phyloP scores from a whole-genome alignment of 2,329 filamentous ascomycete genomes.

The Fusarium poae region DNA sequence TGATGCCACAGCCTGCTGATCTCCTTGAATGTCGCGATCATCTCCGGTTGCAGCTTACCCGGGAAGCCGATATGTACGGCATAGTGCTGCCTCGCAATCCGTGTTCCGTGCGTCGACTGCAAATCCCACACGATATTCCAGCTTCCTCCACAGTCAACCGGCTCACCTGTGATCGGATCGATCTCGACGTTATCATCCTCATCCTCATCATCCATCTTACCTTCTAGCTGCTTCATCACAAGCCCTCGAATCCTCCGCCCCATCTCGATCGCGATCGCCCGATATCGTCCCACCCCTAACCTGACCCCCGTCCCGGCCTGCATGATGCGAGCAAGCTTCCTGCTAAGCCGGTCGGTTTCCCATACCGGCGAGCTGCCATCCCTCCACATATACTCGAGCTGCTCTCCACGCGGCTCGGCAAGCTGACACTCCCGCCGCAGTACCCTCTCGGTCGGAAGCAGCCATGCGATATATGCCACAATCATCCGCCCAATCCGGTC shows the following conservation, averaged over 20 bases:
- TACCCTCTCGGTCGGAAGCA: neutral
- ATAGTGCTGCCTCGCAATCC: neutral
- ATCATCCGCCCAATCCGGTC: neutral
- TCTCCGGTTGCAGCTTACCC: neutral
- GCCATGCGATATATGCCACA: neutral
- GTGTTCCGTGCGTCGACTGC: neutral
- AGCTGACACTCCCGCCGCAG: neutral
- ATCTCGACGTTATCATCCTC: neutral
- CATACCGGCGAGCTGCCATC: neutral
- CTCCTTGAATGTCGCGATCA: neutral
- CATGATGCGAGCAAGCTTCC: neutral
- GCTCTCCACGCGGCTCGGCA: neutral
- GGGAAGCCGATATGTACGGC: neutral
- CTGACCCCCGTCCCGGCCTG: neutral
- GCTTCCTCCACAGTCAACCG: neutral
- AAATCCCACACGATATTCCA: slow-evolving; percentile 1
- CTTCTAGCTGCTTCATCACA: neutral
- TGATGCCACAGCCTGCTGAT: neutral
- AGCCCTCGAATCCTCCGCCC: neutral
- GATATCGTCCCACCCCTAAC: neutral
- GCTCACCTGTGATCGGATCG: neutral
- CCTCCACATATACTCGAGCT: neutral
- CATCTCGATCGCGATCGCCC: neutral
- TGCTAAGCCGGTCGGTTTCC: neutral
- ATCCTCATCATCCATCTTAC: neutral